phyloP scores from a whole-genome alignment of 768 basidiomycete species.

The Trametes cingulata region DNA sequence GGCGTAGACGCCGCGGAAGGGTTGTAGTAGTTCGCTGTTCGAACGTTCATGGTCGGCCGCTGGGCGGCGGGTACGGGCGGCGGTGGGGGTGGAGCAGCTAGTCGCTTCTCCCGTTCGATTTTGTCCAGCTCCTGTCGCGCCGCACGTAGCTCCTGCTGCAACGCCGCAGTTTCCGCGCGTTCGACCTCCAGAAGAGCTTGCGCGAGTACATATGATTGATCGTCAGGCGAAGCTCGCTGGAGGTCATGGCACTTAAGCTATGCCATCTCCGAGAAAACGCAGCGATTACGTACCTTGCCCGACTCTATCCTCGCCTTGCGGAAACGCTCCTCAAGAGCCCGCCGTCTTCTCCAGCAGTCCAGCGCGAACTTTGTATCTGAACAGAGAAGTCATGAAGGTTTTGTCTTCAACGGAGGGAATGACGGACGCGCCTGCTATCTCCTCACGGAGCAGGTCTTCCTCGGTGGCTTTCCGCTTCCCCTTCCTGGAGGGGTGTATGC shows the following conservation, averaged over 20 bases:
- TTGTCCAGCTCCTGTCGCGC: conserved; percentile 67
- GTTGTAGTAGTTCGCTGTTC: conserved; percentile 19
- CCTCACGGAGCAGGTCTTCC: conserved; percentile 43
- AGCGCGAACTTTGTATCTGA: conserved; percentile 73
- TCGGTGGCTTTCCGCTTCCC: conserved; percentile 63
- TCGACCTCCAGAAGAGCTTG: conserved; percentile 68
- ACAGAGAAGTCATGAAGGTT: neutral
- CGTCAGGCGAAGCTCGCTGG: conserved; percentile 62
- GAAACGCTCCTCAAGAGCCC: conserved; percentile 59
- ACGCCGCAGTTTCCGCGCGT: conserved; percentile 55
- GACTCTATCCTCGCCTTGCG: conserved; percentile 50
- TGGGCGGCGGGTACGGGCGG: conserved; percentile 14
- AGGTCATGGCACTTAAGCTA: conserved; percentile 1
- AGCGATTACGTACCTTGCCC: conserved; percentile 52
- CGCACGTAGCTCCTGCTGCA: conserved; percentile 61
- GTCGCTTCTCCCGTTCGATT: conserved; percentile 68
- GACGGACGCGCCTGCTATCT: conserved; percentile 49
- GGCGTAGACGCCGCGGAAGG: conserved; percentile 34
- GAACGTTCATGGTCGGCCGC: conserved; percentile 15
- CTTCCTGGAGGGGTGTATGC: conserved; percentile 38
- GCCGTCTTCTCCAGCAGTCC: conserved; percentile 60
- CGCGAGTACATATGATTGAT: conserved; percentile 63
- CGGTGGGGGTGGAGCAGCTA: conserved; percentile 30
- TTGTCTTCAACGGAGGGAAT: neutral
- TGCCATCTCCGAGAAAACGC: neutral